Base-by-base conservation (phyloP, 495 filamentous ascomycete genomes). In the Penicillium longicatenatum region DNA sequence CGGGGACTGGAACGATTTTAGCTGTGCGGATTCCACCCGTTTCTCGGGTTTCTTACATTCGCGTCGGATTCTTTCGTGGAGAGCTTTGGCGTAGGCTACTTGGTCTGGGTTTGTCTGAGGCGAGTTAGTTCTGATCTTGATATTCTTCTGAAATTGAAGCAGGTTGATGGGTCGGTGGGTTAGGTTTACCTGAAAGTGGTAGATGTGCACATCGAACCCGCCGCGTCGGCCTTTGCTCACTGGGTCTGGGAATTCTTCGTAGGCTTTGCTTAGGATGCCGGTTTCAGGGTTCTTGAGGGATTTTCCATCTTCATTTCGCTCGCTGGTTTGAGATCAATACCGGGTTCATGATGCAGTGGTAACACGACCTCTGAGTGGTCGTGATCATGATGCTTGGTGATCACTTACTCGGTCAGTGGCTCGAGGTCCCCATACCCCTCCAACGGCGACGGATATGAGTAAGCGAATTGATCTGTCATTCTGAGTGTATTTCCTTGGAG, bases 131-230 rank as follows among this genome's bases (percentile, higher is more conserved):
- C 5, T 16, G 9, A 11, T 48, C 12, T 4, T 47, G 3, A 12
- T 21, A 6, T 16, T 6, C 2, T 31, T 35, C 48, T 2, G 26
- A 17, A 17, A 30, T 10, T 8, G 19, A 26, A 16, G 24, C n/a
- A 50, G 22, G 19, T 11, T 16, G 48, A 3, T 12, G 26, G 3
- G 3, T 22, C 6, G 30, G 17, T 3, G 16, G 26, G 17, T 12
- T 26, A 2, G 12, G 2, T 35, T 41, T 21, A 81, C 79, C 59
- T 73, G 83, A 60, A 83, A 84, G 65, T 88, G 87, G 72, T 94
- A 95, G 63, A 96, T 86, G 72, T 96, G 92, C 6, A 92, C 71
- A 68, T 96, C 91, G 62, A 86, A 86, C 11, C 82, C 82, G 29
- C 88, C 86, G 9, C 83, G 76, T 6, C 65, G 66, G 11, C 74